Evolutionary conservation across 2,329 filamentous ascomycete species (phyloP), one percentile per base, ranked within the genome.

Genomic region (Arthrinium phaeospermum): DNA sequence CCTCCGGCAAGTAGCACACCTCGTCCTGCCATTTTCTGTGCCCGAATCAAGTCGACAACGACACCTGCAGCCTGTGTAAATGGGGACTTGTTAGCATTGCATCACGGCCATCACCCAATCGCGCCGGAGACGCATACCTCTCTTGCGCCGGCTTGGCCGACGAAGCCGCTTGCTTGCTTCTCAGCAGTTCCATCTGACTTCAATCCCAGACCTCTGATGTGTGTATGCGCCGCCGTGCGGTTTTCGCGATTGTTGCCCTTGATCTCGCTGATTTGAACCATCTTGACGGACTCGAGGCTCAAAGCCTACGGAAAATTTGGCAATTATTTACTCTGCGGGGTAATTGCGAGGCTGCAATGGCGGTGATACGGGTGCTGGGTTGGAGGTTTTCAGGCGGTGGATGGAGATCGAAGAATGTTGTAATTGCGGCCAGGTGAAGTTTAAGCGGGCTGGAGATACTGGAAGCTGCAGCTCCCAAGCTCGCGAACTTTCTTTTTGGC

Each of bases 11-110:
- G 90, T 77, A 99, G 85, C 70, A 99, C 95, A 73, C 96, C 96
- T 78, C 96, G 91, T 70, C 96, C 96, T 12, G 96, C 94, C 96
- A 99, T 98, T 86, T 97, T 98, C 87, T 98, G 97, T 73, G 94
- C 92, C 82, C 93, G 93, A 82, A 99, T 97, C 76, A 99, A 88
- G 81, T 98, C 96, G 80, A 98, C 96, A 53, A 99, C 94, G 57
- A 99, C 92, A 82, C 96, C 96, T 81, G 94, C 97, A 81, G 96
- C 96, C 94, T 95, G 76, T 46, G 14, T n/a, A 19, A 47, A 16
- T 37, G 57, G 41, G 46, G 57, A 27, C 27, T 44, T 37, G 27
- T 68, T 44, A 67, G 57, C 41, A 64, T 64, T 34, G 57, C 34
- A n/a, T 41, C 34, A 24, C 22, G 19, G n/a, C 10, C 6, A 22